Percentiles rank a stretch among this genome's conserved stretches.
Evolutionary conservation across 2,329 filamentous ascomycete genomes (phyloP).

Genomic region (Truncatella angustata): DNA sequence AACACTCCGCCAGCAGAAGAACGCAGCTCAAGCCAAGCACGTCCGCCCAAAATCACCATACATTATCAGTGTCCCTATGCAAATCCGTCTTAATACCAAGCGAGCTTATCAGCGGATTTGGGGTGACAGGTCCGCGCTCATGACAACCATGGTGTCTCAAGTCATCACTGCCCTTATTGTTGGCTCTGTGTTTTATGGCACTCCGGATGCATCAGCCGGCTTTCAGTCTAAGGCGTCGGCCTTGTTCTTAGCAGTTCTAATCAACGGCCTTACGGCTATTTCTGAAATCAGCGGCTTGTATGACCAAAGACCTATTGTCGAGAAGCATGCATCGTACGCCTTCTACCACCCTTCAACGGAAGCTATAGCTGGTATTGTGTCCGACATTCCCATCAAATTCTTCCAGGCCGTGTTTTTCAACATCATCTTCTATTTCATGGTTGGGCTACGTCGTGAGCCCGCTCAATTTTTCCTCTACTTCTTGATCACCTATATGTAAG

Average conservation of each 20-base stretch:
- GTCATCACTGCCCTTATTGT: slow-evolving; percentile 59
- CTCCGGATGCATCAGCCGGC: slow-evolving; percentile 44
- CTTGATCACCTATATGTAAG: slow-evolving; percentile 64
- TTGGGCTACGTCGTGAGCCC: slow-evolving; percentile 53
- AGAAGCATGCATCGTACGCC: slow-evolving; percentile 43
- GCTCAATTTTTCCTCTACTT: slow-evolving; percentile 75
- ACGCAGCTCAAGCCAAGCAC: slow-evolving; percentile 49
- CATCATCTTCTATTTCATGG: slow-evolving; percentile 56
- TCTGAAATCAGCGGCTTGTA: slow-evolving; percentile 50
- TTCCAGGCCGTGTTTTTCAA: slow-evolving; percentile 49
- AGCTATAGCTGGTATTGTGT: slow-evolving; percentile 14
- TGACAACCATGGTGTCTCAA: slow-evolving; percentile 44
- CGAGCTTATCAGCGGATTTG: slow-evolving; percentile 51
- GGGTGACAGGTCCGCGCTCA: slow-evolving; percentile 48
- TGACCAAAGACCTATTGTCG: slow-evolving; percentile 43
- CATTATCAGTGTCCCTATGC: slow-evolving; percentile 53
- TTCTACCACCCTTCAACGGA: slow-evolving; percentile 21
- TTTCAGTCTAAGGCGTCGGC: slow-evolving; percentile 56
- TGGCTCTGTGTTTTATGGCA: slow-evolving; percentile 58
- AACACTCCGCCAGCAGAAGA: slow-evolving; percentile 46
- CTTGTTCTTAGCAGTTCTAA: slow-evolving; percentile 59
- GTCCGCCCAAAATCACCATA: slow-evolving; percentile 55
- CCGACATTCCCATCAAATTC: slow-evolving; percentile 48
- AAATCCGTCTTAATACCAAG: slow-evolving; percentile 49
- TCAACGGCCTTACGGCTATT: slow-evolving; percentile 58